Percentiles rank a stretch among this genome's conserved stretches.
Conservation (phyloP, 257 asterid species). For the Solanum infundibuliforme region DNA sequence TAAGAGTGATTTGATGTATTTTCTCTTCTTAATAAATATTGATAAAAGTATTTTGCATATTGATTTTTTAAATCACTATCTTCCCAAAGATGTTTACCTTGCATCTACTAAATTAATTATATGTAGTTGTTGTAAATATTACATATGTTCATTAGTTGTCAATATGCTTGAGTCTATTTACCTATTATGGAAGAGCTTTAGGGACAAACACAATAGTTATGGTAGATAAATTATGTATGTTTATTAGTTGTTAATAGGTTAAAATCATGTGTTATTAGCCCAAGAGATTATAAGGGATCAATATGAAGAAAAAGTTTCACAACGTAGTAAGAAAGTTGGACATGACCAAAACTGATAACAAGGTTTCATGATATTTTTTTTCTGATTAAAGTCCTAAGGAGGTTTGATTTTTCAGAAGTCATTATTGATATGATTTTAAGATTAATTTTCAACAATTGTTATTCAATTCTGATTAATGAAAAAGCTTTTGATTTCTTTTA, state of each 20-base stretch:
- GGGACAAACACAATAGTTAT: not conserved
- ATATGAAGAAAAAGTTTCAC: too few species aligned
- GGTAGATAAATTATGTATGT: not conserved
- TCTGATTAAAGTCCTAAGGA: not conserved
- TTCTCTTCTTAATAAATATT: too few species aligned
- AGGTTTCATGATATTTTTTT: too few species aligned
- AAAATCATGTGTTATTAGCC: not conserved
- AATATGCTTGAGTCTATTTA: not conserved
- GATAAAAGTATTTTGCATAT: not conserved
- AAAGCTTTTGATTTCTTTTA: too few species aligned
- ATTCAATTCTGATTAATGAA: too few species aligned
- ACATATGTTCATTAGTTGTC: too few species aligned
- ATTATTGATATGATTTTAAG: too few species aligned
- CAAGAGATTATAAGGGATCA: not conserved
- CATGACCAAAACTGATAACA: not conserved
- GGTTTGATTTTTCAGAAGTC: not conserved
- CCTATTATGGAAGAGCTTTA: not conserved
- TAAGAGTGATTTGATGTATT: not conserved
- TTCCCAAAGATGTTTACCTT: not conserved
- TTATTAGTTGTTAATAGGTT: not conserved
- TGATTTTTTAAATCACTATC: not conserved
- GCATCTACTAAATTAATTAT: too few species aligned
- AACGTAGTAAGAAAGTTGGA: not conserved
- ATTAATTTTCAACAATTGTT: too few species aligned
- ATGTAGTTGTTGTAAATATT: not conserved